Conservation (phyloP, 2,329 filamentous ascomycete species). For the Phialophora macrospora region DNA sequence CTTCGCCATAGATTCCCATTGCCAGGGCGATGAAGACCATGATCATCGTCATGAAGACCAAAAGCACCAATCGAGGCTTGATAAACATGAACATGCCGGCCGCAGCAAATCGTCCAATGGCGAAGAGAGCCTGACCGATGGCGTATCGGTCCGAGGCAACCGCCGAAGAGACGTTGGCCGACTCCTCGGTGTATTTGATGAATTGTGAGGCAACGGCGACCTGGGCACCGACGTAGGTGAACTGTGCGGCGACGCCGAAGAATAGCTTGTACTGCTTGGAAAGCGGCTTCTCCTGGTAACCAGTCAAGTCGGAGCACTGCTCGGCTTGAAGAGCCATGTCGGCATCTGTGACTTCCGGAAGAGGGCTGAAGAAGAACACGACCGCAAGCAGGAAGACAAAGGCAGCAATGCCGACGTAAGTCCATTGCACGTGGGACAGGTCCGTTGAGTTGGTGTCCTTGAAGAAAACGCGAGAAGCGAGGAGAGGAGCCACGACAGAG, state of each 20-base stretch:
- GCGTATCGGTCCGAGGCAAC: conserved; percentile 72
- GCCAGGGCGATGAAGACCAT: conserved; percentile 63
- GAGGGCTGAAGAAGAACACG: conserved; percentile 69
- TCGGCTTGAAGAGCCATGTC: conserved; percentile 66
- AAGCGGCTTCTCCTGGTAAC: conserved; percentile 64
- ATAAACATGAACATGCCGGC: conserved; percentile 69
- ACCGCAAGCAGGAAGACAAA: conserved; percentile 71
- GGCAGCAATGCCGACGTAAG: conserved; percentile 77
- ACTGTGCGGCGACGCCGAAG: conserved; percentile 75
- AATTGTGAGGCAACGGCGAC: conserved; percentile 40
- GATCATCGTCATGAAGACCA: conserved; percentile 68
- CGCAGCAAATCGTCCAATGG: conserved; percentile 74
- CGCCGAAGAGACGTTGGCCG: conserved; percentile 58
- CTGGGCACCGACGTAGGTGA: conserved; percentile 71
- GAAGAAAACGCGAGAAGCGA: conserved; percentile 70
- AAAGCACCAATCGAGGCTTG: conserved; percentile 71
- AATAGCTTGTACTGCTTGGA: conserved; percentile 75
- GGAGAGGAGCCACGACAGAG: conserved; percentile 72
- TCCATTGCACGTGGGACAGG: conserved; percentile 74
- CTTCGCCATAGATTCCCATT: conserved; percentile 55
- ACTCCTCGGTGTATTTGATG: conserved; percentile 74
- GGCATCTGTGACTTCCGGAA: conserved; percentile 73
- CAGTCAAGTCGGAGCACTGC: conserved; percentile 47
- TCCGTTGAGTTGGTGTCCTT: conserved; percentile 64
- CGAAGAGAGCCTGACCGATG: conserved; percentile 76